Evolutionary conservation across 768 basidiomycete species (phyloP).

Genomic region (Agrocybe pediades): DNA sequence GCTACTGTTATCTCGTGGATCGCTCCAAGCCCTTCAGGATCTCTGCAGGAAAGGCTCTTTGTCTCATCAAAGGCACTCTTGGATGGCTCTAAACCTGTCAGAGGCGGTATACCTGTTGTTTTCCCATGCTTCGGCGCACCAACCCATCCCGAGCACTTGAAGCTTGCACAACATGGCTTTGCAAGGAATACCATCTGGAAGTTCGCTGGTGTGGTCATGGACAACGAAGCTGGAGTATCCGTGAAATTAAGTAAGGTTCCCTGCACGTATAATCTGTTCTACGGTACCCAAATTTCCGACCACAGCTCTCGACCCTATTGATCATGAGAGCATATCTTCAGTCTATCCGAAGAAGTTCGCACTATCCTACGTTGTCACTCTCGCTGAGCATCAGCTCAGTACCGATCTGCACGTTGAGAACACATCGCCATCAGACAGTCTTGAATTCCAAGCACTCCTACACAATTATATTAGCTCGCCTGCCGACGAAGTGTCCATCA

Average conservation of each 20-base stretch:
- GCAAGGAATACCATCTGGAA: constrained; percentile 80
- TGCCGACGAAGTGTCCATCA: constrained; percentile 56
- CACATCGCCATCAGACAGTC: constrained; percentile 46
- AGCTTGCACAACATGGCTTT: constrained; percentile 88
- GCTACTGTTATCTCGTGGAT: constrained; percentile 91
- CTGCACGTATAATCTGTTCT: neutral
- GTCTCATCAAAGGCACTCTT: constrained; percentile 77
- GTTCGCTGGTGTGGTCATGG: constrained; percentile 62
- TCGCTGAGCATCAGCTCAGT: constrained; percentile 70
- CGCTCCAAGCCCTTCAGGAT: constrained; percentile 37
- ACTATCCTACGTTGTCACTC: constrained; percentile 80
- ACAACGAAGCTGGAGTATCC: constrained; percentile 73
- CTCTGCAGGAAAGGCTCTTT: constrained; percentile 71
- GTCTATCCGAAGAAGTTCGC: constrained; percentile 68
- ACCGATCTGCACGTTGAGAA: constrained; percentile 86
- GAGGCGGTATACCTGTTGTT: constrained; percentile 61
- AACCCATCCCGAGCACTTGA: constrained; percentile 66
- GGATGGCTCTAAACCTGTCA: constrained; percentile 77
- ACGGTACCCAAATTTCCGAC: neutral
- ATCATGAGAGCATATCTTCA: constrained; percentile 53
- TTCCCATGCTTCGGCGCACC: constrained; percentile 93
- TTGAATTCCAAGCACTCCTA: constrained; percentile 91
- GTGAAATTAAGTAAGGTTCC: constrained; percentile 68
- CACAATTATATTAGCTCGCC: constrained; percentile 87
- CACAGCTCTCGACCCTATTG: constrained; percentile 52